Base-by-base conservation (phyloP, 768 basidiomycete species). In the Calocera viscosa region DNA sequence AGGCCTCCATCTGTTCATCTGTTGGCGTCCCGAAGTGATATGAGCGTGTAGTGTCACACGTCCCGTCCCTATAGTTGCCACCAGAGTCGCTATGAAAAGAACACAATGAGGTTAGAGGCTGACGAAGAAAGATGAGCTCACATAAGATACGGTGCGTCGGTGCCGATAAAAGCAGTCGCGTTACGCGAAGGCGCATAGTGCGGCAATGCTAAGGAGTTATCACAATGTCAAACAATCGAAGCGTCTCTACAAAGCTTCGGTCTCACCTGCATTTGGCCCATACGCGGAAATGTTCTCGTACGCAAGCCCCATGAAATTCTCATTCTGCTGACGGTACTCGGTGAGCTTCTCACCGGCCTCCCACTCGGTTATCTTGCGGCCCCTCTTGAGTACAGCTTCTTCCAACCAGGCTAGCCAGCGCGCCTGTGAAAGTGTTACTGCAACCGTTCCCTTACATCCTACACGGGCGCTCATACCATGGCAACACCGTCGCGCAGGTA, bases 351-450 rank as follows among this genome's bases (percentile, higher is more conserved):
- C 90, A 0, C 86, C 90, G 14, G 94, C 94, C 73, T 94, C 91
- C 79, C 89, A 96, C 76, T 98, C 95, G 5, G 89, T 89, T 70
- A 98, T 87, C 24, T 71, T 41, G 68, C 87, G 83, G 72, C 89
- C 89, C 64, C 88, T 88, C 67, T 87, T 82, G 11, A 78, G 75
- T 40, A 94, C 80, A 75, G 91, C 89, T 67, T 84, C 77, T 67
- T 97, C 93, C 1, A 99, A 79, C 92, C 93, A 95, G 0, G 92
- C 89, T 67, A 94, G 83, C 86, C 92, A 98, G 3, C 75, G 70
- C 7, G 73, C 73, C 74, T 72, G 40, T 28, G 32, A 26, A 39
- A 33, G 7, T 5, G 22, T 33, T 33, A 14, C 1, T 35, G 14
- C 14, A 12, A 47, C 43, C 43, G 3, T 7, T 3, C 19, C 16